Evolutionary conservation across 345 rosid species (phyloP), one percentile per base, ranked within the genome.

Genomic region (Bruguiera parviflora): DNA sequence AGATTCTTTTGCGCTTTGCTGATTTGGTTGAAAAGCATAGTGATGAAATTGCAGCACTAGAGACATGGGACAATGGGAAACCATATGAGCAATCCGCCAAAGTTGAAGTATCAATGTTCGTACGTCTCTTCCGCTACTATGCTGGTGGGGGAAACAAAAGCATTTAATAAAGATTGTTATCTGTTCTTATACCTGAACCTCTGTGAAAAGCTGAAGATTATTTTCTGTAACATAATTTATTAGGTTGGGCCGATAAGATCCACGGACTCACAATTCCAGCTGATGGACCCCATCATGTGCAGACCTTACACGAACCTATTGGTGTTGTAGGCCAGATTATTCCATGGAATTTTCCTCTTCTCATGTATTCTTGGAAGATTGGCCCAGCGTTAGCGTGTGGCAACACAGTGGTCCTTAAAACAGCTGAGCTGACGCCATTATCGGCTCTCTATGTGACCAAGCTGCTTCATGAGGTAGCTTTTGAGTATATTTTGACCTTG

Each of bases 231-330:
- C 16, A 0, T 35, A 25, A 24, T 32, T 78, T 68, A 49, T 68
- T 74, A 94, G 98, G 98, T 70, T 91, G 97, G 95, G 92, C 96
- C 19, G 98, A 94, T 71, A 94, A 94, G 86, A 94, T 91, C 65
- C 98, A 91, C 60, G 98, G 98, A 49, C 80, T 94, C 70, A 91
- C 92, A 2, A 74, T 83, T 75, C 96, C 86, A 57, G 89, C 86
- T 58, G 98, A 91, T 73, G 91, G 98, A 51, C 70, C 74, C 27
- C 59, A 87, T 82, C 95, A 86, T 67, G 87, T 94, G 61, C 97
- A 94, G 65, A 88, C 92, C 19, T 72, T 91, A 63, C 97, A 91
- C 31, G 98, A 94, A 74, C 97, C 98, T 10, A 85, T 91, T 55
- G 98, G 98, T 65, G 98, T 94, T 63, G 95, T 85, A 11, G 98